Evolutionary conservation across 805 yeast genomes (phyloP), one percentile per base, ranked within the genome.

Genomic region (Helenozyma baotianmanensis): DNA sequence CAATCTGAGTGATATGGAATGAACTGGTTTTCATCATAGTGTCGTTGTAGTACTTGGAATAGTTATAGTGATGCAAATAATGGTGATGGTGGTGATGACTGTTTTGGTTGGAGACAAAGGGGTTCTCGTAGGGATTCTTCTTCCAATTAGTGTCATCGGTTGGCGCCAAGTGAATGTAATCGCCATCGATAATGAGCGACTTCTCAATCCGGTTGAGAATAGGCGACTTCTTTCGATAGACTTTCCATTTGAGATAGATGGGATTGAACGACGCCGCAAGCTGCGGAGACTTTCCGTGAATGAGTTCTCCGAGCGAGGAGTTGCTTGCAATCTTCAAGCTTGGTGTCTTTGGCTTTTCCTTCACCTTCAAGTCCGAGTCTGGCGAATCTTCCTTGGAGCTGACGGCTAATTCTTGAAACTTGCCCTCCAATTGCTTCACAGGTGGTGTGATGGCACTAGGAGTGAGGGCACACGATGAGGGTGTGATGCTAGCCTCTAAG

Each of bases 161-260:
- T 0, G 97, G 96, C 48, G 86, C 76, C 30, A 90, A 74, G 49
- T 89, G 90, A 10, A 90, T 76, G 50, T 87, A 88, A 48, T 87
- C 95, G n/a, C 97, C 97, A 57, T 90, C 97, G 23, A 90, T 76
- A 1, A 92, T 88, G 21, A 90, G 65, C 1, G 88, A 76, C 47
- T 92, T 76, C 47, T 88, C 95, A 40, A 85, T 85, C 33, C 88
- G 72, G 36, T 78, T 78, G 38, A 83, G 76, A 43, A 90, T 79
- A 0, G 94, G 80, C 14, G 88, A 89, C 48, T 89, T 90, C 39
- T 92, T 76, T 49, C 97, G 71, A 84, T 87, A 85, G 0, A 90
- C 95, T 12, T 76, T 80, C 74, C 88, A 90, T 48, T 83, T 83
- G 51, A 81, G 81, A 51, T 87, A 87, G 4, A 86, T 77, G 3